Evolutionary conservation across 495 filamentous ascomycete genomes (phyloP).

Genomic region (Penicillium dipodomyicola): DNA sequence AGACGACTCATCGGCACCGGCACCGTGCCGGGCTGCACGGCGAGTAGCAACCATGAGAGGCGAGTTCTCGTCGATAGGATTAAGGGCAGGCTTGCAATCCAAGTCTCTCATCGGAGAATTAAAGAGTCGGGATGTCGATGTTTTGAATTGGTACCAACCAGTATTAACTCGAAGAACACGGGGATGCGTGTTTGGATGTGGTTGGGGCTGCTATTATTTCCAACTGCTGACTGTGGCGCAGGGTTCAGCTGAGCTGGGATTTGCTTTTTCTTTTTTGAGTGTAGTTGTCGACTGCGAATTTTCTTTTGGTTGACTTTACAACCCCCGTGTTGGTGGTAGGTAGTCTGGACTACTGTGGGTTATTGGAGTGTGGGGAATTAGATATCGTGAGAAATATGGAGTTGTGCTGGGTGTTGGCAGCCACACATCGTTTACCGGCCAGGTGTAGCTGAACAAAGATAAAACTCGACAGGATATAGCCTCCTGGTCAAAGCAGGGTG

Average conservation of each 20-base stretch:
- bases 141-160: neutral
- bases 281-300: neutral
- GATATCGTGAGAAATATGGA: neutral
- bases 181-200: neutral
- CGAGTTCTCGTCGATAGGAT: conserved; percentile 34
- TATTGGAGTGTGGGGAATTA: neutral
- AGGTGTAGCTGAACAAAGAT: neutral
- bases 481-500: neutral
- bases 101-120: neutral
- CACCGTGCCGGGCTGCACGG: conserved; percentile 12
- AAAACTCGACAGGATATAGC: neutral
- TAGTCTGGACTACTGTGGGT: neutral
- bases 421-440: neutral
- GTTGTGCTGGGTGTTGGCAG: neutral
- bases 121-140: neutral
- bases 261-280: neutral
- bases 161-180: neutral
- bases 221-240: neutral
- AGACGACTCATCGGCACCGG: conserved; percentile 39
- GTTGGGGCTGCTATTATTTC: neutral
- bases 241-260: neutral
- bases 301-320: neutral
- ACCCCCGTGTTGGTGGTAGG: neutral
- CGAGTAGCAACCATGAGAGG: conserved; percentile 32
- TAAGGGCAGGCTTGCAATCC: neutral